Base-by-base conservation (phyloP, 768 basidiomycete genomes). In the Boletus bicolor region DNA sequence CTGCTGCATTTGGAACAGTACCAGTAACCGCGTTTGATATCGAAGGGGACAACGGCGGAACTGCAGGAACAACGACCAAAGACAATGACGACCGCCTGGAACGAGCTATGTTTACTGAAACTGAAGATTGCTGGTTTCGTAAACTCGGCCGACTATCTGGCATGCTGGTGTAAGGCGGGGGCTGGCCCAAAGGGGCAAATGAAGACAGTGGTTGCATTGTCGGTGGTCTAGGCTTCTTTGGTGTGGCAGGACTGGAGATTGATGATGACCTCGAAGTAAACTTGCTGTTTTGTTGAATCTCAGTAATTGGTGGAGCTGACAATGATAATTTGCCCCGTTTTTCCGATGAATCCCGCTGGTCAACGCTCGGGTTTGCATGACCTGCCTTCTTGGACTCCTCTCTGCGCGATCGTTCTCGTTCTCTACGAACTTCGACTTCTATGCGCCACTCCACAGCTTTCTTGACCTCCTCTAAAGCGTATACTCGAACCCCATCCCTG, bases 361-460 rank as follows among this genome's bases (percentile, higher is more conserved):
- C 64, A 37, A 71, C 58, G 52, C 76, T 76, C 7, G 72, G 56
- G 42, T 66, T 70, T 49, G 73, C 72, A 45, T 74, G 47, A 7
- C 75, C 64, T 4, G 70, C 56, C 61, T 82, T 86, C 65, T 86
- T 91, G 41, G 80, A 76, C 55, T 81, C 81, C 63, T 91, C 89
- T 52, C 85, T 75, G 49, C 85, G 81, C n/a, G 75, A 74, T 35
- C 85, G 83, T 45, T 93, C 90, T 35, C 82, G 79, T 68, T 93
- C 90, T 54, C 89, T 77, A 39, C 84, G 81, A 54, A 87, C 71
- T 69, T 93, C 91, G 26, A 85, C 79, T 7, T 93, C 91, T 58
- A 93, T 83, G 17, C 91, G 81, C 91, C 90, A 93, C 70, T 93
- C 91, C 7, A 93, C 85, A 3, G 86, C 87, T 66, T 86, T 89